phyloP scores from a whole-genome alignment of 257 asterid species.

The Ehretia macrophylla region DNA sequence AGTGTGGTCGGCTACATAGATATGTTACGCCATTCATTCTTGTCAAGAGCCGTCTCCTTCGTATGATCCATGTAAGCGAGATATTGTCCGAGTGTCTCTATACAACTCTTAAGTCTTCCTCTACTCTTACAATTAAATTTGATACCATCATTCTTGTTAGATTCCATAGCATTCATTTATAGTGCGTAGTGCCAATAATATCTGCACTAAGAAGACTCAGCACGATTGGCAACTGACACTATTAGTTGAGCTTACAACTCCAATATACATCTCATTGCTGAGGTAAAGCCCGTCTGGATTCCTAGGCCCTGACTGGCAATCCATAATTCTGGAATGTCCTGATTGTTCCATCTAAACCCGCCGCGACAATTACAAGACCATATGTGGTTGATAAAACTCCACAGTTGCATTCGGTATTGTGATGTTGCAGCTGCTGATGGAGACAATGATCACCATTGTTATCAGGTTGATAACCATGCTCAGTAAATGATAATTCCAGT shows the following conservation, averaged over 20 bases:
- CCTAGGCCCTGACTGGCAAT: slow-evolving; percentile 45
- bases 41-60: too few species aligned
- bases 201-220: background rate
- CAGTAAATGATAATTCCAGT: slow-evolving; percentile 17
- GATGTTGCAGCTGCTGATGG: slow-evolving; percentile 15
- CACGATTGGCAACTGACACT: too few species aligned
- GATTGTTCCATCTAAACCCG: slow-evolving; percentile 59
- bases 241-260: background rate
- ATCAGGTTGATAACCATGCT: slow-evolving; percentile 10
- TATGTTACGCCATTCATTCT: too few species aligned
- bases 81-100: too few species aligned
- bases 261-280: background rate
- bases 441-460: slow-evolving; percentile 4
- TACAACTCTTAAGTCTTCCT: too few species aligned
- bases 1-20: too few species aligned
- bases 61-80: too few species aligned
- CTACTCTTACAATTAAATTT: too few species aligned
- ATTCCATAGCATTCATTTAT: too few species aligned
- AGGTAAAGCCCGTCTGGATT: background rate
- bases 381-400: slow-evolving; percentile 33
- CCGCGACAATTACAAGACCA: slow-evolving; percentile 77
- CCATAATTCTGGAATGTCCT: slow-evolving; percentile 82
- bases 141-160: too few species aligned
- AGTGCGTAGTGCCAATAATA: too few species aligned
- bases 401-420: slow-evolving; percentile 1